Evolutionary conservation across 257 asterid species (phyloP).

Genomic region (Solanum lycopersicoides): DNA sequence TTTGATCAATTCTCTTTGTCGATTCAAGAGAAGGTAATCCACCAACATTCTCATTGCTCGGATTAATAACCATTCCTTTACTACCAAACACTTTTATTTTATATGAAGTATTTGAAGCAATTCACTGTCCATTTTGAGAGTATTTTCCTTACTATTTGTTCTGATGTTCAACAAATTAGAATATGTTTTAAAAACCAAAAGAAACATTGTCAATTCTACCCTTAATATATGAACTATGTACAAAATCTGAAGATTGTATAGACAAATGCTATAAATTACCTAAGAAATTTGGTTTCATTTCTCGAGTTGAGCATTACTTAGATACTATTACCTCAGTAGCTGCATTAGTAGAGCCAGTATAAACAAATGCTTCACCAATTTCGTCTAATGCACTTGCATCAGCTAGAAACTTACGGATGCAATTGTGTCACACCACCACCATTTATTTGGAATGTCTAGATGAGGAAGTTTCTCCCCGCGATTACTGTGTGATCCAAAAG

Average conservation of each 20-base stretch:
- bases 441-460: constrained; percentile 29
- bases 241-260: not conserved
- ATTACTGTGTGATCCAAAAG: constrained; percentile 21
- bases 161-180: not conserved
- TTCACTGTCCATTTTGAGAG: not conserved
- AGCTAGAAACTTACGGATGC: constrained; percentile 10
- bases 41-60: not conserved
- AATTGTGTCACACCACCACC: constrained; percentile 49
- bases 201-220: not conserved
- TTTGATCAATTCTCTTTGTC: constrained; percentile 12
- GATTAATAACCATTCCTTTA: not conserved
- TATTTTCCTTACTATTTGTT: not conserved
- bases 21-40: constrained; percentile 10
- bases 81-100: not conserved
- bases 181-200: not conserved
- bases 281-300: not conserved
- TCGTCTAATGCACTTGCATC: not conserved
- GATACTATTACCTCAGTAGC: not conserved
- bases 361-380: not conserved
- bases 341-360: not conserved
- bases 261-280: not conserved
- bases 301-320: not conserved
- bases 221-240: not conserved
- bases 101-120: not conserved
- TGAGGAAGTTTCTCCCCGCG: constrained; percentile 27